phyloP scores from a whole-genome alignment of 2,329 filamentous ascomycete genomes.

The Penicillium nordicum region DNA sequence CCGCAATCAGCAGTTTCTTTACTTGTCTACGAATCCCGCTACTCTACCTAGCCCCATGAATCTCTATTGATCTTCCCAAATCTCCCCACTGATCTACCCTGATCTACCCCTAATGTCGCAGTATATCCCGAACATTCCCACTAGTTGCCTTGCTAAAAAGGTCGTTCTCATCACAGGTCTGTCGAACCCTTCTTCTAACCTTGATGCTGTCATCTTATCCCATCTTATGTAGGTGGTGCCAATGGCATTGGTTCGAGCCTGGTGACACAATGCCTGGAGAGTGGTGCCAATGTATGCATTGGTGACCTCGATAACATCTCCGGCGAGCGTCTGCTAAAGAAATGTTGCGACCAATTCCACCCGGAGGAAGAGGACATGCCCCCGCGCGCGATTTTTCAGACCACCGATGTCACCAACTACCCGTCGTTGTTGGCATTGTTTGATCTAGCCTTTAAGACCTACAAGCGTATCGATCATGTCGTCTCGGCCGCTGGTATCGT shows the following conservation, averaged over 20 bases:
- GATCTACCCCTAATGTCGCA: conserved; percentile 17
- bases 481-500: conserved; percentile 48
- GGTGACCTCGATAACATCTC: conserved; percentile 41
- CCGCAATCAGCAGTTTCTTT: not conserved
- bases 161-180: conserved; percentile 23
- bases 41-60: not conserved
- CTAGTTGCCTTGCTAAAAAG: conserved; percentile 17
- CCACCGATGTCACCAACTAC: conserved; percentile 48
- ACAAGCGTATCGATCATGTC: conserved; percentile 49
- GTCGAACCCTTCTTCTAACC: not conserved
- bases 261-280: conserved; percentile 38
- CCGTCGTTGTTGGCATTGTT: conserved; percentile 48
- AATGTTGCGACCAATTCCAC: conserved; percentile 14
- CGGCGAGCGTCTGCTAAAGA: conserved; percentile 29
- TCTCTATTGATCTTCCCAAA: not conserved
- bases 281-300: conserved; percentile 44
- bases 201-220: not conserved
- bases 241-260: conserved; percentile 47
- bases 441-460: conserved; percentile 44
- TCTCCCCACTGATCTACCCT: conserved; percentile 1
- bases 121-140: conserved; percentile 17
- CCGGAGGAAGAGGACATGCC: conserved; percentile 18
- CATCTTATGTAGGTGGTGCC: conserved; percentile 35
- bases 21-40: not conserved
- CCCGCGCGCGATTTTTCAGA: conserved; percentile 37